These are phyloP conservation scores for Musa beccarii DNA, from an alignment of 176 grass and related monocot species.

Conservation along the genomic window DNA sequence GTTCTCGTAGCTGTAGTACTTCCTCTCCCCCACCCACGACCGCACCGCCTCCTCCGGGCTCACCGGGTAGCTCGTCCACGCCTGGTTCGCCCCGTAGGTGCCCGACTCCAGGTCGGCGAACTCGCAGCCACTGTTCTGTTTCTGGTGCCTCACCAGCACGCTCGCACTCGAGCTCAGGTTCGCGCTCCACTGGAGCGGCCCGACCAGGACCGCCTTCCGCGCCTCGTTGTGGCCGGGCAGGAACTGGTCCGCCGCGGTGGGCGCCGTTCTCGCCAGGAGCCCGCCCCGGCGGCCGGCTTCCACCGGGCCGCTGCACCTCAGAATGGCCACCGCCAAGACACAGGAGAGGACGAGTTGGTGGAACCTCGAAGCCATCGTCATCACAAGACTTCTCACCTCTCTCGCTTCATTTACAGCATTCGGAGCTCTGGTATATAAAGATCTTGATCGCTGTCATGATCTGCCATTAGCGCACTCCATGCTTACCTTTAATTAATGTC, in stretches of 20 bases:
- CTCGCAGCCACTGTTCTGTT: conserved; percentile 27
- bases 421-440: no score
- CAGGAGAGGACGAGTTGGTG: background rate
- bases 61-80: conserved; percentile 58
- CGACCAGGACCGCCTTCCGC: conserved; percentile 41
- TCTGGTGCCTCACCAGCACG: conserved; percentile 22
- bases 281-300: background rate
- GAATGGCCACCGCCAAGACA: background rate
- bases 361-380: background rate
- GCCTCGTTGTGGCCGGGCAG: conserved; percentile 59
- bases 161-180: conserved; percentile 21
- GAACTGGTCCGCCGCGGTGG: conserved; percentile 32
- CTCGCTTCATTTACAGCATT: no score
- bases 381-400: no score
- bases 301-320: background rate
- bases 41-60: conserved; percentile 47
- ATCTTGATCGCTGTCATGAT: no score
- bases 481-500: no score
- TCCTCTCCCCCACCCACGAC: conserved; percentile 46
- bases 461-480: no score
- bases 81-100: conserved; percentile 62
- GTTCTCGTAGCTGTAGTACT: conserved; percentile 52
- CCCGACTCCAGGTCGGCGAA: conserved; percentile 47
- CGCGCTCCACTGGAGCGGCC: conserved; percentile 43
- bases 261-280: background rate